Percentiles rank a stretch among this genome's conserved stretches.
Evolutionary conservation across 2,329 filamentous ascomycete species (phyloP).

Genomic region (Leptodontidium sp.): DNA sequence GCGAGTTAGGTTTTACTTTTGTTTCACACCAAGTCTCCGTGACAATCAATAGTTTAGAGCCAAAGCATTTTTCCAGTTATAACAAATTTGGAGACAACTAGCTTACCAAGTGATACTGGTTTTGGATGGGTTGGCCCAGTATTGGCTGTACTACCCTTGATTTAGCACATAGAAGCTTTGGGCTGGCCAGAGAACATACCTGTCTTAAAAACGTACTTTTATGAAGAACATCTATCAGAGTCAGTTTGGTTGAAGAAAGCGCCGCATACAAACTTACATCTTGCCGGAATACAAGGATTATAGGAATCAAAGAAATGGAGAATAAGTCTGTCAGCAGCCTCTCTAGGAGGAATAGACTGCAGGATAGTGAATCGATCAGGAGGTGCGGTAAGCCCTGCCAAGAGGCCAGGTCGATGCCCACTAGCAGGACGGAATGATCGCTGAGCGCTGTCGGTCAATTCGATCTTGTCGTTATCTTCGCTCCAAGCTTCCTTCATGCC

Average conservation of each 20-base stretch:
- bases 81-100: neutral
- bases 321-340: constrained; percentile 57
- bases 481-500: constrained; percentile 43
- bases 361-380: constrained; percentile 55
- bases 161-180: neutral
- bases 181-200: constrained; percentile 40
- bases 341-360: constrained; percentile 55
- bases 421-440: constrained; percentile 7
- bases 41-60: neutral
- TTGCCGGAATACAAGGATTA: constrained; percentile 59
- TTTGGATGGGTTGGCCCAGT: constrained; percentile 54
- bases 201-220: constrained; percentile 57
- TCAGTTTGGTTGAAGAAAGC: constrained; percentile 20
- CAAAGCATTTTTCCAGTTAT: neutral
- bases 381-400: constrained; percentile 48
- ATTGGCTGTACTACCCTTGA: constrained; percentile 51
- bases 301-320: constrained; percentile 61
- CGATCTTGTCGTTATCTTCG: constrained; percentile 49
- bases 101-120: constrained; percentile 51
- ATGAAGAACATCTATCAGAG: constrained; percentile 58
- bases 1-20: neutral
- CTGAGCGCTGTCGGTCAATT: constrained; percentile 45
- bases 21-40: neutral
- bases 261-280: constrained; percentile 21
- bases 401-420: constrained; percentile 40